phyloP scores from a whole-genome alignment of 768 basidiomycete species.

The Holtermannia corniformis region DNA sequence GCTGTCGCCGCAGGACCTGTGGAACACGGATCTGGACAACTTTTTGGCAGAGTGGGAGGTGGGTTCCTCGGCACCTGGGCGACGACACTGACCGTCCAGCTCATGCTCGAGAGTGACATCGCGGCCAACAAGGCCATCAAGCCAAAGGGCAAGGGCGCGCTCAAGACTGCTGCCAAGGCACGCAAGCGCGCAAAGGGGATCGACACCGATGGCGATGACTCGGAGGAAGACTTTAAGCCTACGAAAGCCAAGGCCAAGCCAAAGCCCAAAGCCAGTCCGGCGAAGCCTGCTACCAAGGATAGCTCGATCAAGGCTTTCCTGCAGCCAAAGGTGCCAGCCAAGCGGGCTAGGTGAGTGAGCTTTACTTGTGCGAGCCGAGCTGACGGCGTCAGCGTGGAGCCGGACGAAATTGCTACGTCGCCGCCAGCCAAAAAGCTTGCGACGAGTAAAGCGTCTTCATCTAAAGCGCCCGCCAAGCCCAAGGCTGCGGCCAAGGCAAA shows the following conservation, averaged over 20 bases:
- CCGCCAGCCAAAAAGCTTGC: conserved; percentile 41
- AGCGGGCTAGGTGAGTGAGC: conserved; percentile 18
- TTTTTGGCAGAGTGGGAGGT: conserved; percentile 83
- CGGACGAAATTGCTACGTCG: conserved; percentile 5
- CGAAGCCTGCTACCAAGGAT: conserved; percentile 12
- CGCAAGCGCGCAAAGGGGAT: conserved; percentile 42
- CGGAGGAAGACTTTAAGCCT: conserved; percentile 54
- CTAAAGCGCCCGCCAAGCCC: conserved; percentile 43
- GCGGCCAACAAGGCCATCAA: conserved; percentile 49
- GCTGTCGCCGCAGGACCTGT: conserved; percentile 69
- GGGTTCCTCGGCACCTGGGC: conserved; percentile 30
- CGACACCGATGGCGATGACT: conserved; percentile 40
- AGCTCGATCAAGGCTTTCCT: neutral
- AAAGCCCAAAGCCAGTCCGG: conserved; percentile 15
- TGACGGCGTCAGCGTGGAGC: neutral
- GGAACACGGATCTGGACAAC: conserved; percentile 77
- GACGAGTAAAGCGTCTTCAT: conserved; percentile 40
- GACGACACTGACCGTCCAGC: conserved; percentile 10
- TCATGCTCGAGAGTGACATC: conserved; percentile 42
- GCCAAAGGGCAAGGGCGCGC: conserved; percentile 46
- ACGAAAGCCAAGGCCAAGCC: conserved; percentile 45
- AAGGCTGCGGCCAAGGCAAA: conserved; percentile 21
- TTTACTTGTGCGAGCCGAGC: neutral
- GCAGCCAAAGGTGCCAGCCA: conserved; percentile 6
- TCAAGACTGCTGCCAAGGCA: conserved; percentile 46